These are phyloP conservation scores for Heliamphora exappendiculata DNA, from an alignment of 148 eudicot species.

Conservation along the genomic window DNA sequence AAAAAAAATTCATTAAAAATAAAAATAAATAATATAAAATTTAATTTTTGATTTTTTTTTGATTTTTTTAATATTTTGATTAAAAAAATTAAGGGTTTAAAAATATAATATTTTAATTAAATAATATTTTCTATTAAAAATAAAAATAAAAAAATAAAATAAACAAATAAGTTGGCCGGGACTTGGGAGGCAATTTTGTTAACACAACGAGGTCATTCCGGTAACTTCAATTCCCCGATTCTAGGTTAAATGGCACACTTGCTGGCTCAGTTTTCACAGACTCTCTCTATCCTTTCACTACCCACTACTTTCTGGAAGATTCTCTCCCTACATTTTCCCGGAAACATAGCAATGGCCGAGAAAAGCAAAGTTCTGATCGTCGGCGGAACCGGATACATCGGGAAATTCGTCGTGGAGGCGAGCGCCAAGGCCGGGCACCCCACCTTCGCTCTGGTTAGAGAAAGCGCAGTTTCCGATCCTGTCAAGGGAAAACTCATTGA, in stretches of 20 bases:
- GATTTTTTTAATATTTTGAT: neutral
- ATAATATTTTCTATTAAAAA: too few relatives aligned
- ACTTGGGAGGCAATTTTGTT: neutral
- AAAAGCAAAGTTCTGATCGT: constrained; percentile 51
- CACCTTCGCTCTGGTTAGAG: constrained; percentile 45
- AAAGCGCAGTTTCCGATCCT: constrained; percentile 28
- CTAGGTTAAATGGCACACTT: neutral
- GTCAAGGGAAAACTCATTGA: constrained; percentile 28
- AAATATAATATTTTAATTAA: too few relatives aligned
- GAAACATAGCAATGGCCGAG: constrained; percentile 25
- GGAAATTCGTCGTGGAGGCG: constrained; percentile 51
- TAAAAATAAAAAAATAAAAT: too few relatives aligned
- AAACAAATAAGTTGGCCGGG: too few relatives aligned
- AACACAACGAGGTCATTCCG: neutral
- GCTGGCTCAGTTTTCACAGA: too few relatives aligned
- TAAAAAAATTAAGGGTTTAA: neutral
- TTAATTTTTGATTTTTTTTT: too few relatives aligned
- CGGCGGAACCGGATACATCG: constrained; percentile 61
- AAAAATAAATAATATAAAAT: too few relatives aligned
- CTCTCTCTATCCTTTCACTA: neutral
- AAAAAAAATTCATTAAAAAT: too few relatives aligned
- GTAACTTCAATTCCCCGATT: neutral
- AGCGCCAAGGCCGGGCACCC: constrained; percentile 42
- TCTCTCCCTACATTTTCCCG: neutral
- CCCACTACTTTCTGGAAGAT: neutral